phyloP scores from a whole-genome alignment of 2,329 filamentous ascomycete species.

The Fusarium sterilihyphosum region DNA sequence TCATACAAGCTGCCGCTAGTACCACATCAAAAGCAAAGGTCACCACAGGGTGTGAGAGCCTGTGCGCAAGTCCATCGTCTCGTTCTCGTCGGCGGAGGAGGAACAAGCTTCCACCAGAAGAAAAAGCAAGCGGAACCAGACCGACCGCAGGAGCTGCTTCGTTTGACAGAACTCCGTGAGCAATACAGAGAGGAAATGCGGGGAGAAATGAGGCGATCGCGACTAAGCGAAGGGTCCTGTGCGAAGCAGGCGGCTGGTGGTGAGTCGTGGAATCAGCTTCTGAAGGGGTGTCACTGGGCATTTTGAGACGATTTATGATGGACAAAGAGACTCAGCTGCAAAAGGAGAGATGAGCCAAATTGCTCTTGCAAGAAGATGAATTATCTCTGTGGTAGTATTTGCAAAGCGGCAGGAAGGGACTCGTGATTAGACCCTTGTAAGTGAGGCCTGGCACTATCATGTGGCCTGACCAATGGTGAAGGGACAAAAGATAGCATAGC shows the following conservation, averaged over 20 bases:
- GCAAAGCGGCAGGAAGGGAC: slow-evolving; percentile 12
- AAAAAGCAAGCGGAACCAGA: slow-evolving; percentile 52
- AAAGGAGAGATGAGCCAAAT: not conserved
- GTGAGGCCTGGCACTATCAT: slow-evolving; percentile 28
- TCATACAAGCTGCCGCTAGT: slow-evolving; percentile 50
- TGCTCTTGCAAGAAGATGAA: not conserved
- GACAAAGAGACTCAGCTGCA: not conserved
- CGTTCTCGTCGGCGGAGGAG: slow-evolving; percentile 32
- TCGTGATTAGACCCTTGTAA: slow-evolving; percentile 37
- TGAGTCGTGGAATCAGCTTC: slow-evolving; percentile 17
- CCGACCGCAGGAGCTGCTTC: slow-evolving; percentile 51
- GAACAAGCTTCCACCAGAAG: slow-evolving; percentile 43
- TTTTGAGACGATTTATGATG: not conserved
- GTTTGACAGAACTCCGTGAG: slow-evolving; percentile 50
- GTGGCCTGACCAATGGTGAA: slow-evolving; percentile 18
- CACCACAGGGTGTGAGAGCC: slow-evolving; percentile 44
- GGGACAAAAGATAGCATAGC: not conserved
- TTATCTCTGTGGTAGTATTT: not conserved
- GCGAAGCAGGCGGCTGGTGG: slow-evolving; percentile 22
- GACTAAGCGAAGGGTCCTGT: slow-evolving; percentile 47
- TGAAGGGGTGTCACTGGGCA: slow-evolving; percentile 30
- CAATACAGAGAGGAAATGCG: slow-evolving; percentile 52
- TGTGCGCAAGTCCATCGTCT: not conserved
- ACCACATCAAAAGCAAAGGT: slow-evolving; percentile 52
- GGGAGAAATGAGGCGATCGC: slow-evolving; percentile 51